phyloP scores from a whole-genome alignment of 345 rosid species.

The Ricinus communis region DNA sequence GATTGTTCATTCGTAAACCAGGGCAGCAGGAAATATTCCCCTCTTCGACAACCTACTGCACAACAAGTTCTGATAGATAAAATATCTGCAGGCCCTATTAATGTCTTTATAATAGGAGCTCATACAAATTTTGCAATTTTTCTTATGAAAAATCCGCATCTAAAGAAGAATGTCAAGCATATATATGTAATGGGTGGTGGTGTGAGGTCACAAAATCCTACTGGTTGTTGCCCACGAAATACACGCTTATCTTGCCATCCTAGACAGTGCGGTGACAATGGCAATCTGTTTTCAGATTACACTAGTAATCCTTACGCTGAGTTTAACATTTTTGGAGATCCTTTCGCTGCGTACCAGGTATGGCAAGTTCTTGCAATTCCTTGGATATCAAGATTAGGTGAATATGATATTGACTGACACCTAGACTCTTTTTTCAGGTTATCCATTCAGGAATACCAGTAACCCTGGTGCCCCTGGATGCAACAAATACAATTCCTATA shows the following conservation, averaged over 20 bases:
- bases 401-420: neutral
- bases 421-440: conserved; percentile 43
- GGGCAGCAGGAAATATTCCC: conserved; percentile 79
- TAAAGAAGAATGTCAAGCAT: conserved; percentile 72
- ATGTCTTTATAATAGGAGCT: conserved; percentile 54
- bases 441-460: conserved; percentile 84
- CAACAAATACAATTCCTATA: conserved; percentile 80
- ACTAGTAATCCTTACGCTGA: conserved; percentile 84
- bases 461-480: conserved; percentile 84
- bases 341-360: conserved; percentile 91
- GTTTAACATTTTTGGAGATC: conserved; percentile 81
- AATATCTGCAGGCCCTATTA: conserved; percentile 69
- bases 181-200: conserved; percentile 90
- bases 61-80: conserved; percentile 74
- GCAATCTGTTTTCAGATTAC: conserved; percentile 70
- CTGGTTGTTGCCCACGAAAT: conserved; percentile 62
- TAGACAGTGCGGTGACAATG: conserved; percentile 61
- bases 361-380: neutral
- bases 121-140: conserved; percentile 79
- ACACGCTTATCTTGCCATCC: conserved; percentile 48
- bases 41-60: conserved; percentile 70
- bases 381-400: neutral
- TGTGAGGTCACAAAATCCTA: conserved; percentile 60
- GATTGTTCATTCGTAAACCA: conserved; percentile 28
- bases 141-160: conserved; percentile 71